Conservation (phyloP, 495 filamentous ascomycete genomes). For the Achaetomiella virescens region DNA sequence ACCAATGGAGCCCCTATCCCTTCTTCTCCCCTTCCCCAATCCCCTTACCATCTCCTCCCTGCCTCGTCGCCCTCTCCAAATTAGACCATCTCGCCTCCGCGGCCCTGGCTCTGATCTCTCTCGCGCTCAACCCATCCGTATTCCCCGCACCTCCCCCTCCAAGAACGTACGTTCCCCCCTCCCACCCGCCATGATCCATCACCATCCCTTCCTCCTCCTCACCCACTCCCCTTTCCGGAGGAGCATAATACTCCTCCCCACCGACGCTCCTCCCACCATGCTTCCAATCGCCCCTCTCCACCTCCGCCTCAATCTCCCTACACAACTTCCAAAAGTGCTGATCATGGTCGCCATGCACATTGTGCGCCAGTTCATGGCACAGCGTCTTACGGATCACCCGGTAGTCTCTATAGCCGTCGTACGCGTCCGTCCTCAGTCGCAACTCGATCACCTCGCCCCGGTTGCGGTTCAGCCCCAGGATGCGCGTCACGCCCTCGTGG, state of each 20-base stretch:
- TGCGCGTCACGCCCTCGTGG: constrained; percentile 61
- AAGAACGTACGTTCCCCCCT: constrained; percentile 78
- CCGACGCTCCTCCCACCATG: constrained; percentile 58
- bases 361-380: constrained; percentile 93
- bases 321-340: constrained; percentile 82
- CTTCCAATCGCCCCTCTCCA: constrained; percentile 70
- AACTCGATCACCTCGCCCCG: constrained; percentile 87
- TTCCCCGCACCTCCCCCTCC: constrained; percentile 46
- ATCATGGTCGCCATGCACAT: constrained; percentile 79
- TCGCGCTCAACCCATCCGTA: constrained; percentile 36
- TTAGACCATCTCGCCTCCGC: constrained; percentile 66
- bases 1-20: background rate
- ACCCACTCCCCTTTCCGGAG: constrained; percentile 8
- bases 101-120: constrained; percentile 69
- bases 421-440: constrained; percentile 81
- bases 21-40: background rate
- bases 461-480: constrained; percentile 83
- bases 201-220: constrained; percentile 42
- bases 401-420: constrained; percentile 91
- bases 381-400: constrained; percentile 82
- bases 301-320: constrained; percentile 78
- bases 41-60: background rate
- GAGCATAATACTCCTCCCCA: constrained; percentile 57
- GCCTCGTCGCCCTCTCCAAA: constrained; percentile 35
- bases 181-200: constrained; percentile 78